Conservation (phyloP, 441 rosid species). For the Eruca vesicaria region DNA sequence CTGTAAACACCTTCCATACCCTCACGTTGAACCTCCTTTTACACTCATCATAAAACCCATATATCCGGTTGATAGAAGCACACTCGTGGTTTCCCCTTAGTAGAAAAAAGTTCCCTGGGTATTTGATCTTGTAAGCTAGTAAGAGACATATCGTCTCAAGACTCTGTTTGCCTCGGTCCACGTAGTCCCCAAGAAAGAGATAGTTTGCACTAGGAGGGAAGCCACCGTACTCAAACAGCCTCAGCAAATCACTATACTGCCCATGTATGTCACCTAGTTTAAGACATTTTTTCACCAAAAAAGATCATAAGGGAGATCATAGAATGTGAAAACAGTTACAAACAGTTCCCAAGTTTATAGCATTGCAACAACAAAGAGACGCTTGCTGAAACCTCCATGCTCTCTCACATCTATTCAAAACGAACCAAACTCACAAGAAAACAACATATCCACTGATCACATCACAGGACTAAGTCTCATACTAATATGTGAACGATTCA, state of each 20-base stretch:
- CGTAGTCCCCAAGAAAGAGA: constrained; percentile 87
- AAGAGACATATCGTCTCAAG: constrained; percentile 91
- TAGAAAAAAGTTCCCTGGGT: constrained; percentile 90
- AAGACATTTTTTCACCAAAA: constrained; percentile 1
- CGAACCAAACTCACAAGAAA: constrained; percentile 7
- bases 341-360: too few relatives aligned
- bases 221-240: constrained; percentile 92
- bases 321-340: neutral
- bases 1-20: constrained; percentile 84
- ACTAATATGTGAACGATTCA: neutral
- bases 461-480: neutral
- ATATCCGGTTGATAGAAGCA: constrained; percentile 88
- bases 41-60: constrained; percentile 93
- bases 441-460: neutral
- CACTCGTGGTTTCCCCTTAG: constrained; percentile 90
- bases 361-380: neutral
- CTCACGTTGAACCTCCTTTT: constrained; percentile 85
- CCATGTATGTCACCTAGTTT: constrained; percentile 63
- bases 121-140: constrained; percentile 87
- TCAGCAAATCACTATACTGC: constrained; percentile 83
- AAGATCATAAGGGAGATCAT: constrained; percentile 2
- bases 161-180: constrained; percentile 93
- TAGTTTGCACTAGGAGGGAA: constrained; percentile 90
- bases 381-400: neutral
- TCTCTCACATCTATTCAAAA: neutral